Percentiles rank a stretch among this genome's conserved stretches.
Conservation (phyloP, 2,329 filamentous ascomycete genomes). For the Sclerotinia minor region DNA sequence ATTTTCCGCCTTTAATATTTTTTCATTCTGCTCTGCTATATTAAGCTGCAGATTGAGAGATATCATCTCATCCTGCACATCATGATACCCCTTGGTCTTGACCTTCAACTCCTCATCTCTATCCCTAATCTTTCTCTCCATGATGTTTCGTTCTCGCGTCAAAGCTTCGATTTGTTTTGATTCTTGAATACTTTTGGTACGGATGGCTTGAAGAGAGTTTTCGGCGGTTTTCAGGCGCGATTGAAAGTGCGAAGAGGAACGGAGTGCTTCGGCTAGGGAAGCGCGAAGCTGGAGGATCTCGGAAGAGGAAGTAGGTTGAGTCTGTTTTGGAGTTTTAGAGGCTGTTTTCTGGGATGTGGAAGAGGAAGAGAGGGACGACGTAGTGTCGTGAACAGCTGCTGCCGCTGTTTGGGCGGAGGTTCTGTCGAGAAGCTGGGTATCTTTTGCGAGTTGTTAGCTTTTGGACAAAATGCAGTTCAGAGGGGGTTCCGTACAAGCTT, state of each 20-base stretch:
- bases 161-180: conserved; percentile 61
- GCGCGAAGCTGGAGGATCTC: conserved; percentile 56
- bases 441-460: conserved; percentile 45
- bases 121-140: conserved; percentile 71
- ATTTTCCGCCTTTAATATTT: conserved; percentile 77
- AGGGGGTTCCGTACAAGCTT: conserved; percentile 65
- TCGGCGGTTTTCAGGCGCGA: conserved; percentile 61
- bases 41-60: conserved; percentile 85
- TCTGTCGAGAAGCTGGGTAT: conserved; percentile 66
- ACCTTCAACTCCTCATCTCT: conserved; percentile 80
- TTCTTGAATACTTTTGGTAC: conserved; percentile 60
- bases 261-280: conserved; percentile 75
- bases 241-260: conserved; percentile 69
- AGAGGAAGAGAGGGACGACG: conserved; percentile 37
- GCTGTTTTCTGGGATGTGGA: conserved; percentile 41
- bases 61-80: conserved; percentile 91
- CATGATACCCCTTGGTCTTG: conserved; percentile 80
- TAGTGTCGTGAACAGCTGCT: conserved; percentile 45
- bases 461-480: background rate
- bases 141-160: conserved; percentile 58
- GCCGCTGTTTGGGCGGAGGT: conserved; percentile 63
- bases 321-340: conserved; percentile 36
- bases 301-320: conserved; percentile 35
- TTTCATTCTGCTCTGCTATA: conserved; percentile 74
- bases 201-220: conserved; percentile 64